Conservation (phyloP, 306 rosid species). For the Glycyrrhiza uralensis region DNA sequence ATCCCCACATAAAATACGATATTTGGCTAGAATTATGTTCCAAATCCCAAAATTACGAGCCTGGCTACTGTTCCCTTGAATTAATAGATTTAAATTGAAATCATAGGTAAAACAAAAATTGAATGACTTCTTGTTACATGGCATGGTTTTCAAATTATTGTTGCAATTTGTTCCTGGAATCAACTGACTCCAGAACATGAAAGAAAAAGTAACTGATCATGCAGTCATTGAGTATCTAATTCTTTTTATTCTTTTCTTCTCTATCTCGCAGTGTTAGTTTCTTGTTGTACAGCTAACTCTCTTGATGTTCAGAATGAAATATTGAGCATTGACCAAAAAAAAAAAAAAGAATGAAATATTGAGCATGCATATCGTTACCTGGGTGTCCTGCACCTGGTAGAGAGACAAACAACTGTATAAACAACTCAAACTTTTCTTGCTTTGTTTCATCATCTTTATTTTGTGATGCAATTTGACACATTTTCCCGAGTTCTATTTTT, state of each 20-base stretch:
- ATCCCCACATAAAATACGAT: neutral
- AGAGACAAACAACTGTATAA: neutral
- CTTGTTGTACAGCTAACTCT: neutral
- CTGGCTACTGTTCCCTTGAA: neutral
- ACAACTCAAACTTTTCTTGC: neutral
- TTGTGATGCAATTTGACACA: neutral
- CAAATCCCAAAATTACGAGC: neutral
- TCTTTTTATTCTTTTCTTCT: neutral
- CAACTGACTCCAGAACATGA: neutral
- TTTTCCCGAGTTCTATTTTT: neutral
- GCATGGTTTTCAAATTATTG: neutral
- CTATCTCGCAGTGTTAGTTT: neutral
- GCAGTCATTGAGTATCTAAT: neutral
- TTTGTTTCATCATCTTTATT: neutral
- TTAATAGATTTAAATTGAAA: neutral
- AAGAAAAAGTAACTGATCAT: neutral
- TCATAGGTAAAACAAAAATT: neutral
- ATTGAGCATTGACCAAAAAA: no score
- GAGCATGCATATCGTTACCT: neutral
- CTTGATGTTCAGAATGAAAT: neutral
- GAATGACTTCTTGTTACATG: neutral
- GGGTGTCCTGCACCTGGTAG: neutral
- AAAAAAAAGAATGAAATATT: no score
- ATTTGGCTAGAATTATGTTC: constrained; percentile 9
- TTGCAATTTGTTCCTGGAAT: neutral